Evolutionary conservation across 2,329 filamentous ascomycete species (phyloP), one percentile per base, ranked within the genome.

Genomic region (Aspergillus cejpii): DNA sequence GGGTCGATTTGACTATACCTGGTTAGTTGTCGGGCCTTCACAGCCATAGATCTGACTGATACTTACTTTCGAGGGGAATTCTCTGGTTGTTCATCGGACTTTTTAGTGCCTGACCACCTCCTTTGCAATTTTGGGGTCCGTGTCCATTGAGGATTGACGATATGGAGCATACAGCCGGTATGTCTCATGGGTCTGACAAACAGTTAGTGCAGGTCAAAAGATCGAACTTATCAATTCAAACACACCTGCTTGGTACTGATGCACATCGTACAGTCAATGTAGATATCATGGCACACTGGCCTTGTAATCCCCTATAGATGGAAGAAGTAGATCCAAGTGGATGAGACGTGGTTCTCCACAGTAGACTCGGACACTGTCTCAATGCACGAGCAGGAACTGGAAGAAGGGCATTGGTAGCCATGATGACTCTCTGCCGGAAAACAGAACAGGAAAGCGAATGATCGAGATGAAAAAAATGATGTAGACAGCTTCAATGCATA

Each of bases 71-170:
- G 40, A 3, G 51, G 17, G n/a, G 44, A 8, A 5, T 40, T 15
- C 10, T 54, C 45, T 10, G 45, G 46, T 8, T 46, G 48, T 6
- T 55, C 54, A 4, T 50, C 47, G 2, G 59, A 47, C 6, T 52
- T 49, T 39, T 62, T 56, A 15, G 55, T 54, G 10, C 57, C 44
- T 15, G 49, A 47, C 54, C 57, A 59, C 45, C 59, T 53, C 41
- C 47, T 57, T 27, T 53, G 55, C 20, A 54, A 52, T 8, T 29
- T 31, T 14, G 44, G 42, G 15, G 8, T 27, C 24, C 31, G 37
- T 8, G 15, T 20, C 37, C 41, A 47, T 26, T 3, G 31, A 19
- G 31, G 15, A 6, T 12, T 2, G 15, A 5, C 17, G 6, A 5
- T 10, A 11, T 8, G 14, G 17, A 34, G 6, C 31, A 20, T 34